Percentiles rank a stretch among this genome's conserved stretches.
Conservation (phyloP, 768 basidiomycete species). For the Pulveroboletus frians region DNA sequence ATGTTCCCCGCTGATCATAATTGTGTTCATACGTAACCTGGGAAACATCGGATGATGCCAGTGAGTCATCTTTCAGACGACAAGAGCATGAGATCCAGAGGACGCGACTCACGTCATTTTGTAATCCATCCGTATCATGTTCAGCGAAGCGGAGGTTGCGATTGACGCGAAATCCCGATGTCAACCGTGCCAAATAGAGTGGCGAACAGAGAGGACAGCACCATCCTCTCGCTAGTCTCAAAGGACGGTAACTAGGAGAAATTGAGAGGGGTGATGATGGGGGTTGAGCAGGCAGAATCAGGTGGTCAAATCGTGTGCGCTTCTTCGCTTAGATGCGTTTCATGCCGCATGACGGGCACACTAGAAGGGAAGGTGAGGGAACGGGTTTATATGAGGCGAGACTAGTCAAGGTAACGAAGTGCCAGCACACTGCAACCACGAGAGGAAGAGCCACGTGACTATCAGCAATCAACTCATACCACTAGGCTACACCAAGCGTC, state of each 20-base stretch:
- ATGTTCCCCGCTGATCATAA: constrained; percentile 53
- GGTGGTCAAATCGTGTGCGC: not conserved
- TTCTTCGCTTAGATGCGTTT: not conserved
- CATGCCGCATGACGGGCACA: not conserved
- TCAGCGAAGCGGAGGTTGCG: constrained; percentile 15
- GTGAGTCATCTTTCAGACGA: not conserved
- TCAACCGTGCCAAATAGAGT: constrained; percentile 11
- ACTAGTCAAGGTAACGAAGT: not conserved
- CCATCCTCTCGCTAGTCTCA: constrained; percentile 1
- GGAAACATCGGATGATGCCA: not conserved
- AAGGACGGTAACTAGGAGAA: not conserved
- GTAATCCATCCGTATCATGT: constrained; percentile 11
- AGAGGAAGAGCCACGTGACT: too few relatives aligned
- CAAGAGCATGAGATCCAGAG: not conserved
- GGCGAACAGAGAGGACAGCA: constrained; percentile 6
- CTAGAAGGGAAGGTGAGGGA: not conserved
- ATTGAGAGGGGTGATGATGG: not conserved
- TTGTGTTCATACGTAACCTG: constrained; percentile 50
- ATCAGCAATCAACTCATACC: too few relatives aligned
- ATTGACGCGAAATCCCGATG: constrained; percentile 6
- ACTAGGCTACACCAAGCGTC: not conserved
- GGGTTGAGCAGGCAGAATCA: not conserved
- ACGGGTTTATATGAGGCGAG: not conserved
- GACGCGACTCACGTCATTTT: constrained; percentile 11
- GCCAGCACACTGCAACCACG: too few relatives aligned